A percentile compares a stretch with the other conserved stretches of the same genome.
These are phyloP conservation scores for Xylaria sp. DNA, from an alignment of 2,329 filamentous ascomycete genomes.

Conservation along the genomic window DNA sequence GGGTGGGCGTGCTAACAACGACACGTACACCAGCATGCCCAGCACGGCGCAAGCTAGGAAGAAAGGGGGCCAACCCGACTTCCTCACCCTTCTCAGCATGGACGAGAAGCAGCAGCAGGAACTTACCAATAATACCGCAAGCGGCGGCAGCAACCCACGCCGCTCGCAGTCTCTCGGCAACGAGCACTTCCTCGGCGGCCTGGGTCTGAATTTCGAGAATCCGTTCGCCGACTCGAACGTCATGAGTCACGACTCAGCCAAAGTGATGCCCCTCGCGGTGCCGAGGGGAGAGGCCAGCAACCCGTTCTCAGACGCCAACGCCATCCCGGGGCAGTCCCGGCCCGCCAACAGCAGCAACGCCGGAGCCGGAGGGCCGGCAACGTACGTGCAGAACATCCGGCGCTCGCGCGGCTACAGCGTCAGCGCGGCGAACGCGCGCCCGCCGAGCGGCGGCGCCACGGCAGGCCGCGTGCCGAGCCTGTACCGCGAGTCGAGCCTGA, in stretches of 20 bases:
- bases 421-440: constrained; percentile 42
- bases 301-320: constrained; percentile 63
- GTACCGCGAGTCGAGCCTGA: constrained; percentile 59
- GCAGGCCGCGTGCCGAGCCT: constrained; percentile 51
- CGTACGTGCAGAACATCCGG: constrained; percentile 60
- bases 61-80: constrained; percentile 54
- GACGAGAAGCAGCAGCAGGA: constrained; percentile 53
- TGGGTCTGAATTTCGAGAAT: constrained; percentile 55
- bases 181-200: constrained; percentile 55
- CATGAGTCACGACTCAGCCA: constrained; percentile 53
- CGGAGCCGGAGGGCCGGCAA: constrained; percentile 46
- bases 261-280: constrained; percentile 53
- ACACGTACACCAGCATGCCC: constrained; percentile 46
- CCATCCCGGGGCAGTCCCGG: constrained; percentile 49
- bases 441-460: constrained; percentile 44
- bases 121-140: constrained; percentile 37
- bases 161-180: constrained; percentile 51
- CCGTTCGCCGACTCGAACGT: constrained; percentile 64
- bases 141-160: constrained; percentile 43
- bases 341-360: constrained; percentile 42
- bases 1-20: constrained; percentile 43
- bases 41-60: constrained; percentile 42
- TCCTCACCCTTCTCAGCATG: constrained; percentile 57
- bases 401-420: constrained; percentile 62
- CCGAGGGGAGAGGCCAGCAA: constrained; percentile 50